Evolutionary conservation across 192 early-diverging fungal species (phyloP).

Genomic region (Dimargaris xerosporica): DNA sequence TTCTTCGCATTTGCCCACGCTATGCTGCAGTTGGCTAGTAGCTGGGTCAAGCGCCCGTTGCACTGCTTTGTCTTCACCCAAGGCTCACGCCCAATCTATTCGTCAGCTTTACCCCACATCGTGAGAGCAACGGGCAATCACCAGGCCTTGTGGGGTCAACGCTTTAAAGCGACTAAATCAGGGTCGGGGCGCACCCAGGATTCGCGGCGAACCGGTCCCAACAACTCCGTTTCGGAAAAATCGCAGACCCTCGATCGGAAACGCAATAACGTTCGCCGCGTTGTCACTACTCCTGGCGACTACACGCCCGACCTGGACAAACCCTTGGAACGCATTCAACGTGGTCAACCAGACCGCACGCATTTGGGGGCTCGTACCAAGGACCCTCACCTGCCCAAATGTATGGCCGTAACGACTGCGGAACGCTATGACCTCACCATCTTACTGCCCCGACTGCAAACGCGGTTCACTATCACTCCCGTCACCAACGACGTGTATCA

Average conservation of each 20-base stretch:
- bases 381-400: background rate
- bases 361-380: background rate
- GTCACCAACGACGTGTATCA: conserved; percentile 41
- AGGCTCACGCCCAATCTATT: no score
- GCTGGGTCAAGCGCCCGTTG: no score
- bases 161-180: no score
- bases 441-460: conserved; percentile 29
- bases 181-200: no score
- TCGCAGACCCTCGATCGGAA: conserved; percentile 3
- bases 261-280: conserved; percentile 8
- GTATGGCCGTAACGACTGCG: conserved; percentile 23
- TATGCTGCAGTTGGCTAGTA: no score
- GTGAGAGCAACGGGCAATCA: no score
- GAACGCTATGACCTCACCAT: conserved; percentile 31
- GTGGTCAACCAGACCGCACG: background rate
- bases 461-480: conserved; percentile 25
- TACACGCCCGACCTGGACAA: background rate
- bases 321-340: background rate
- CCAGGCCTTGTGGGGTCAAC: no score
- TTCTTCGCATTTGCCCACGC: no score
- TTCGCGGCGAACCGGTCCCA: no score
- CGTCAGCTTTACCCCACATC: no score
- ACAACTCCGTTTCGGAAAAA: conserved; percentile 7
- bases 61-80: no score
- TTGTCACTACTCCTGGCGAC: background rate